A percentile compares a stretch with the other conserved stretches of the same genome.
Evolutionary conservation across 805 yeast genomes (phyloP).

Genomic region (Jamesozyma jinghongensis): DNA sequence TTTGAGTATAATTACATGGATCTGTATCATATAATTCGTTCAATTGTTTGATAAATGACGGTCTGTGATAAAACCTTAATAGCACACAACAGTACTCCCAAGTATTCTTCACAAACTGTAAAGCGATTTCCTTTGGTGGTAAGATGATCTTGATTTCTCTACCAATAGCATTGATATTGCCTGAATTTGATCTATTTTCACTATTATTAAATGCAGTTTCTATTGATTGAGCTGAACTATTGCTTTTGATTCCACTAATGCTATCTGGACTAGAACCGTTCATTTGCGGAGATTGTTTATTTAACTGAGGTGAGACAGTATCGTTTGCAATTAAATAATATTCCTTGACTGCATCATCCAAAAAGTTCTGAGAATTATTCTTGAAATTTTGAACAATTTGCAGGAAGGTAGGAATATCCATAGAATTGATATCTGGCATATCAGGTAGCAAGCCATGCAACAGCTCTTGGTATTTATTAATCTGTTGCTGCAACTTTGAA

Average conservation of each 20-base stretch:
- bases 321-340: constrained; percentile 13
- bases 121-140: constrained; percentile 70
- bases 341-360: constrained; percentile 21
- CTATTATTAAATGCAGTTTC: constrained; percentile 3
- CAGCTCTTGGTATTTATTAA: constrained; percentile 18
- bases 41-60: constrained; percentile 65
- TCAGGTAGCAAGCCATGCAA: constrained; percentile 21
- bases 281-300: constrained; percentile 8
- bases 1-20: constrained; percentile 63
- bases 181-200: constrained; percentile 1
- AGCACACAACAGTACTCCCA: constrained; percentile 84
- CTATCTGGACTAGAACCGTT: constrained; percentile 10
- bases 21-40: constrained; percentile 71
- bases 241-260: not conserved
- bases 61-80: constrained; percentile 80
- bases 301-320: constrained; percentile 4
- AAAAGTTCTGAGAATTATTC: constrained; percentile 4
- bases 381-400: constrained; percentile 19
- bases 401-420: constrained; percentile 22
- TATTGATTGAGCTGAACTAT: constrained; percentile 1
- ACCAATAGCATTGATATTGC: constrained; percentile 9
- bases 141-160: constrained; percentile 55
- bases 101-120: constrained; percentile 62
- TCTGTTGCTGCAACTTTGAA: constrained; percentile 11
- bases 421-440: constrained; percentile 18